Evolutionary conservation across 164 flowering plant species (phyloP).

Genomic region (Annona cherimola): DNA sequence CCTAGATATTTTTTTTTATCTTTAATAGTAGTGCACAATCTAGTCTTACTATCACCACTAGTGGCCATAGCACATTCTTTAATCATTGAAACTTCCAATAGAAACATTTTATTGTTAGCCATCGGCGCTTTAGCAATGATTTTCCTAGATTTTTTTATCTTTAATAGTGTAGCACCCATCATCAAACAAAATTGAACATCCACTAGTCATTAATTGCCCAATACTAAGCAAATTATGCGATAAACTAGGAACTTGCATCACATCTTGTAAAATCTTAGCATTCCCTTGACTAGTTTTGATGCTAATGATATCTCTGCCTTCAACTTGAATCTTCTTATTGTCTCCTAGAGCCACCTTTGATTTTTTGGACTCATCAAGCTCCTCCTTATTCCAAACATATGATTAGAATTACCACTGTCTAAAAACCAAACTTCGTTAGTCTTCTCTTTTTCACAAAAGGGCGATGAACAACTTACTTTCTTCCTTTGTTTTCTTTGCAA

Average conservation of each 20-base stretch:
- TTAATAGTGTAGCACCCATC: neutral
- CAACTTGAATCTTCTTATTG: neutral
- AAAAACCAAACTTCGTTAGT: neutral
- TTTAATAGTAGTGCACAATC: neutral
- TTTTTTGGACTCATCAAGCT: conserved; percentile 2
- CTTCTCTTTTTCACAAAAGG: neutral
- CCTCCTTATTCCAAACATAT: neutral
- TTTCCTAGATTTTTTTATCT: conserved; percentile 1
- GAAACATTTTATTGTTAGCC: conserved; percentile 3
- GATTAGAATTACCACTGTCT: neutral
- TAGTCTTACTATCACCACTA: neutral
- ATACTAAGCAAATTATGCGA: neutral
- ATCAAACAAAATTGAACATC: neutral
- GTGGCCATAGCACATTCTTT: neutral
- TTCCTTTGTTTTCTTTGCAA: neutral
- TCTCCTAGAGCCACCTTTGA: neutral
- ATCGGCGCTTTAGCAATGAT: neutral
- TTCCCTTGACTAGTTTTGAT: neutral
- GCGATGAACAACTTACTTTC: neutral
- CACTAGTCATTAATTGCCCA: neutral
- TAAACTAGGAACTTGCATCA: neutral
- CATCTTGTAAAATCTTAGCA: neutral
- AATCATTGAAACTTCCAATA: neutral
- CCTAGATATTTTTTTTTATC: neutral
- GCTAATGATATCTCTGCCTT: neutral